Base-by-base conservation (phyloP, 1,284 basidiomycete genomes). In the Cryptococcus deneoformans region DNA sequence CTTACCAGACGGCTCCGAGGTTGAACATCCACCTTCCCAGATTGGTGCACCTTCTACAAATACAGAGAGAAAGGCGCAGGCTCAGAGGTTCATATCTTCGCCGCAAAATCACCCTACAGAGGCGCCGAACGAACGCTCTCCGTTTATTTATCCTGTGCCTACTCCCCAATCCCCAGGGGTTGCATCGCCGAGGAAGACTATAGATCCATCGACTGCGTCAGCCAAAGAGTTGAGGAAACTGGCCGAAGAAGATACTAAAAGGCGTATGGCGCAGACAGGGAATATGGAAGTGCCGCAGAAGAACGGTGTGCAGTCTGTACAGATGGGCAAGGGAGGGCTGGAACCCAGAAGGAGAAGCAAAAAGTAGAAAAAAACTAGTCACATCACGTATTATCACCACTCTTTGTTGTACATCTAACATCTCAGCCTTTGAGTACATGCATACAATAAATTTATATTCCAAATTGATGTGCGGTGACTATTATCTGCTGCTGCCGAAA, bases 171-270 rank as follows among this genome's bases (percentile, higher is more conserved):
- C 52, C n/a, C 20, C 61, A 0, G 54, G 39, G 16, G 54, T 68
- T 16, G 66, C 69, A 0, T 67, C 69, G 8, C 69, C 71, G 1
- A 53, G 65, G 9, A 35, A 53, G 7, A 68, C 69, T 24, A 64
- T 73, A 42, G 69, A 76, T 54, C 68, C 73, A 7, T 16, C 46
- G 10, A 52, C 50, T 12, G 57, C 60, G 16, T 58, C 62, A 3
- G 48, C 66, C 1, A 68, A 69, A 8, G 69, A 71, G 29, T 62
- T 77, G 38, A 60, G 75, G 34, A 61, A 46, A 40, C 58, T 77
- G 7, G 66, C 75, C 2, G 69, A 72, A 64, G 69, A 75, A 52
- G 75, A 75, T 59, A 74, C 72, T 24, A 68, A 66, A 52, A 53
- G 71, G 36, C 59, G 73, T n/a, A 65, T 77, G 53, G 46, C 52